Conservation (phyloP, 371 early-diverging fungal genomes). For the Actinomortierella ambigua region DNA sequence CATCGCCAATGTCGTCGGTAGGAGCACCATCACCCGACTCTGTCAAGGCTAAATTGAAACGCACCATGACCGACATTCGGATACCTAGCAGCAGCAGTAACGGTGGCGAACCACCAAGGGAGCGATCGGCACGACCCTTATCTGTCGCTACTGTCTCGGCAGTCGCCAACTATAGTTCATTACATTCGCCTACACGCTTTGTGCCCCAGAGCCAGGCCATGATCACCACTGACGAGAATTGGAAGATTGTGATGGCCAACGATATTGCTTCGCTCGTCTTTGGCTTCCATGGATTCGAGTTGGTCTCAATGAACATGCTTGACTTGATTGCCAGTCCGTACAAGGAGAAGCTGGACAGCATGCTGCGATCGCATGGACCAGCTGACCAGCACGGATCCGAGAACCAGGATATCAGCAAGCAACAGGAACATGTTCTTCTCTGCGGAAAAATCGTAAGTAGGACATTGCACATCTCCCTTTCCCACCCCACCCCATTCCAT, state of each 20-base stretch:
- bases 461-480: background rate
- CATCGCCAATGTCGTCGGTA: slow-evolving; percentile 17
- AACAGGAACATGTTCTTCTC: slow-evolving; percentile 55
- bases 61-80: slow-evolving; percentile 43
- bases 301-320: slow-evolving; percentile 58
- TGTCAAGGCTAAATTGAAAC: slow-evolving; percentile 27
- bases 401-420: slow-evolving; percentile 3
- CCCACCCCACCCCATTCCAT: background rate
- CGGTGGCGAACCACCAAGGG: background rate
- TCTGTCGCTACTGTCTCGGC: slow-evolving; percentile 36
- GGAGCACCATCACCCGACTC: slow-evolving; percentile 15
- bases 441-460: slow-evolving; percentile 70
- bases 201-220: slow-evolving; percentile 69
- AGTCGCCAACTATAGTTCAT: slow-evolving; percentile 23
- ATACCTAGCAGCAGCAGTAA: slow-evolving; percentile 11
- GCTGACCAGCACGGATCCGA: background rate
- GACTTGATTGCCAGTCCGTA: slow-evolving; percentile 64
- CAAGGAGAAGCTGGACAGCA: slow-evolving; percentile 52
- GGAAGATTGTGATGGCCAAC: slow-evolving; percentile 64
- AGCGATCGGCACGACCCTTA: slow-evolving; percentile 23
- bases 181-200: slow-evolving; percentile 66
- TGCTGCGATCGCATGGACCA: background rate
- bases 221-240: slow-evolving; percentile 63
- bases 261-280: slow-evolving; percentile 60
- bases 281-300: slow-evolving; percentile 52